A percentile compares a stretch with the other conserved stretches of the same genome.
Conservation (phyloP, 2,329 filamentous ascomycete species). For the Ceratocystis albifundus region DNA sequence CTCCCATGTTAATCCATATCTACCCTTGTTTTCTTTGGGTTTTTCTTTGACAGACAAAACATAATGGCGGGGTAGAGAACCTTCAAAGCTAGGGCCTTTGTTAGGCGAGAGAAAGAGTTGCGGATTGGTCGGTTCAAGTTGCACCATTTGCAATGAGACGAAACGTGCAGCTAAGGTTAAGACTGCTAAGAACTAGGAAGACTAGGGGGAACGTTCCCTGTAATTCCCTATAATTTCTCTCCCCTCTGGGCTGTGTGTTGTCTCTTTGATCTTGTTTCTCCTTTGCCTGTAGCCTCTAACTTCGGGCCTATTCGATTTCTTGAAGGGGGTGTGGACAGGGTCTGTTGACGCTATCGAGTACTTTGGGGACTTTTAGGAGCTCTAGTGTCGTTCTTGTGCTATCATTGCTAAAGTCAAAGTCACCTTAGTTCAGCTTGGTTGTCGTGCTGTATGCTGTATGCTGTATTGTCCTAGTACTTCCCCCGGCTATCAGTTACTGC, state of each 20-base stretch:
- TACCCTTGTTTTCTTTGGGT: background rate
- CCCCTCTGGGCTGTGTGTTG: background rate
- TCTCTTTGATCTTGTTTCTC: background rate
- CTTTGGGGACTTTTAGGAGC: background rate
- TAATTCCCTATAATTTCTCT: conserved; percentile 9
- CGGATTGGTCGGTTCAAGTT: conserved; percentile 12
- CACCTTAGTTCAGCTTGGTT: background rate
- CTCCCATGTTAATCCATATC: background rate
- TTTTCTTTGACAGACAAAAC: conserved; percentile 9
- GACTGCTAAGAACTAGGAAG: background rate
- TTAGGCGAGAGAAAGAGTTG: conserved; percentile 10
- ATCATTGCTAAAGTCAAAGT: background rate
- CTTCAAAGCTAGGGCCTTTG: conserved; percentile 11
- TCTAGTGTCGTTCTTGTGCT: background rate
- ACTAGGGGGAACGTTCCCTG: background rate
- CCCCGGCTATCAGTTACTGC: background rate
- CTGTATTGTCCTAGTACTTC: background rate
- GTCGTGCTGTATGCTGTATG: background rate
- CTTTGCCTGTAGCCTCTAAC: background rate
- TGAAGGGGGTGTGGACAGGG: background rate
- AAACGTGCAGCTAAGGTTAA: conserved; percentile 11
- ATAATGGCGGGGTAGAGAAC: conserved; percentile 8
- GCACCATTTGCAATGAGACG: conserved; percentile 13
- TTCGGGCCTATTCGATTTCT: background rate
- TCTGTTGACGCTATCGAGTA: no score